Base-by-base conservation (phyloP, 164 flowering plant genomes). In the Paratinospora sagittata region DNA sequence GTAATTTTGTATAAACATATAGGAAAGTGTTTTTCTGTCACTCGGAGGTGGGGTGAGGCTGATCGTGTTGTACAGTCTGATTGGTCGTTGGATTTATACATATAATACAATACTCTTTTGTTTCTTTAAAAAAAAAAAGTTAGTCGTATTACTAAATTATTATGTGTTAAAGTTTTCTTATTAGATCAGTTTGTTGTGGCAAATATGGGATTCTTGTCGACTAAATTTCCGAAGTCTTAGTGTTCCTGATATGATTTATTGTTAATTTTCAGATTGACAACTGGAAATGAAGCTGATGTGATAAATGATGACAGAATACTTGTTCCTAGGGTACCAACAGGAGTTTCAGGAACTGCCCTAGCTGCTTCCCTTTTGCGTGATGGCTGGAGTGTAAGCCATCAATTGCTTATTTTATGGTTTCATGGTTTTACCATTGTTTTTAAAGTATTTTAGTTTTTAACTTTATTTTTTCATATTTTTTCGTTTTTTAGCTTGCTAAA, bases 311-410 rank as follows among this genome's bases (percentile, higher is more conserved):
- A 77, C 78, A 80, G 30, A 27, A 72, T 78, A 75, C 73, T 88
- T 79, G 83, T 88, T 27, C 97, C 97, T 6, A 84, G 63, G 73
- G 67, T 90, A 66, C 93, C 97, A 13, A 79, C 63, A 3, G 95
- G 96, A 75, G 86, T 95, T 73, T 95, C 99, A 5, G 98, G 97
- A 76, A 95, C 99, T 39, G 98, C 99, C 65, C 78, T 95, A 72
- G 98, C 99, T 1, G 97, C 99, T 77, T 89, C 97, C 19, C 98
- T 95, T 71, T 81, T 95, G 67, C 92, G 98, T 39, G 96, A 95
- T 80, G 99, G 99, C 12, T 95, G 99, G 99, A 91, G 96, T 89
- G 97, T 93, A 70, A 85, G 98, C 78, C 27, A 8, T 19, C 3
- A n/a, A 19, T 55, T 55, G n/a, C 24, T 55, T 55, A 47, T 66